A percentile compares a stretch with the other conserved stretches of the same genome.
Evolutionary conservation across 2,329 filamentous ascomycete species (phyloP).

Genomic region (Ascochyta pisi): DNA sequence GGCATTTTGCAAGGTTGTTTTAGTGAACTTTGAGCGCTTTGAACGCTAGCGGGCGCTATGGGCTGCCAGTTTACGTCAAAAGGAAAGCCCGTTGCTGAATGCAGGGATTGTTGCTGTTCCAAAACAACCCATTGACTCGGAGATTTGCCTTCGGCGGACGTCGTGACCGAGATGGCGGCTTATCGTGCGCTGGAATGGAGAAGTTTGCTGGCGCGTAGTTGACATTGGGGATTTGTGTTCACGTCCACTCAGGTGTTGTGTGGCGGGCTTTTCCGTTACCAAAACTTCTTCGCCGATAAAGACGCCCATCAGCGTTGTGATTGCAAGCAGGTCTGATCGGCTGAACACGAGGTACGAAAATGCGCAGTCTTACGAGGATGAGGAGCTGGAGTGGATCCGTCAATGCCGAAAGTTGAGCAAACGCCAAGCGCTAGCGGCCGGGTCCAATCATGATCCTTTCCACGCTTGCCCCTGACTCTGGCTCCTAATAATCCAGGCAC

Average conservation of each 20-base stretch:
- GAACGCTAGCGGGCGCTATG: conserved; percentile 27
- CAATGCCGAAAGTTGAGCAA: conserved; percentile 27
- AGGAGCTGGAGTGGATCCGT: conserved; percentile 11
- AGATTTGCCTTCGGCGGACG: conserved; percentile 10
- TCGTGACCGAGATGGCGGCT: conserved; percentile 3
- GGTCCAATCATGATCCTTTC: conserved; percentile 8
- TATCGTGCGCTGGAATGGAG: conserved; percentile 11
- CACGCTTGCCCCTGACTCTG: conserved; percentile 21
- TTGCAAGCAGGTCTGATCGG: not conserved
- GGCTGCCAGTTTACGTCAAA: conserved; percentile 19
- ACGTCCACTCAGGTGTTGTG: not conserved
- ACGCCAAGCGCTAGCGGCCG: conserved; percentile 21
- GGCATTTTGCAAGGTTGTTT: conserved; percentile 8
- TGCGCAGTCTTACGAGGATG: conserved; percentile 7
- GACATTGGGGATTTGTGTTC: not conserved
- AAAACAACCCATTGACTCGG: conserved; percentile 10
- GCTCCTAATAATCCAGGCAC: not conserved
- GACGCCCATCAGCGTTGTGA: not conserved
- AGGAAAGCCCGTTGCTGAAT: conserved; percentile 17
- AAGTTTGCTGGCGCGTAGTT: conserved; percentile 7
- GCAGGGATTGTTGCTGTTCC: conserved; percentile 19
- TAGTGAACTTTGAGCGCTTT: conserved; percentile 11
- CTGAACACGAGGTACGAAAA: conserved; percentile 10
- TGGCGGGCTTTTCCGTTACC: too few species aligned
- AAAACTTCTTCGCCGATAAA: not conserved